Evolutionary conservation across 2,329 filamentous ascomycete genomes (phyloP).

Genomic region (Amylocarpus encephaloides): DNA sequence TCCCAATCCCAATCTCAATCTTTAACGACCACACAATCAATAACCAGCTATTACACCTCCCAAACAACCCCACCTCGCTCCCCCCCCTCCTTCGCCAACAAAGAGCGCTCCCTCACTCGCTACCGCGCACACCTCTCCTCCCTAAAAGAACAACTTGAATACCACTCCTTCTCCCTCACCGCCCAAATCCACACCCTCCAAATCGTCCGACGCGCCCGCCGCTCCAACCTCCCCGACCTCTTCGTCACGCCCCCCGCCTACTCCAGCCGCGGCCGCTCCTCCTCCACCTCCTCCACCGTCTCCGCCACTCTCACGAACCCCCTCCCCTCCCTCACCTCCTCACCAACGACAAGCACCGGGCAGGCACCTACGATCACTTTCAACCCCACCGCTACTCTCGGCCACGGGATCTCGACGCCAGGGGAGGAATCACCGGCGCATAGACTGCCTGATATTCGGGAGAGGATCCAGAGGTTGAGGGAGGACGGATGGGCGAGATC

Average conservation of each 20-base stretch:
- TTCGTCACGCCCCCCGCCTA: not conserved
- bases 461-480: slow-evolving; percentile 18
- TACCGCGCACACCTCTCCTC: slow-evolving; percentile 18
- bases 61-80: not conserved
- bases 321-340: not conserved
- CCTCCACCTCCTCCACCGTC: not conserved
- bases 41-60: not conserved
- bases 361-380: no score
- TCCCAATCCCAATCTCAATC: not conserved
- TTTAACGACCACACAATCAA: not conserved
- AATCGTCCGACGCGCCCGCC: slow-evolving; percentile 12
- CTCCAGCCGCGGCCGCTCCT: not conserved
- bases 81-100: no score
- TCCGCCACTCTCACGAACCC: not conserved
- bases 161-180: slow-evolving; percentile 20
- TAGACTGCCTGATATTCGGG: slow-evolving; percentile 9
- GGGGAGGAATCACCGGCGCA: not conserved
- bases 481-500: slow-evolving; percentile 20
- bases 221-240: slow-evolving; percentile 16
- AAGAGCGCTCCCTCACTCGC: slow-evolving; percentile 5
- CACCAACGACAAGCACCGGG: not conserved
- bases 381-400: not conserved
- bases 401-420: not conserved
- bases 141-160: slow-evolving; percentile 17
- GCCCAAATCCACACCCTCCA: slow-evolving; percentile 18